A percentile compares a stretch with the other conserved stretches of the same genome.
Conservation (phyloP, 2,329 filamentous ascomycete genomes). For the Ophiosphaerella narmari region DNA sequence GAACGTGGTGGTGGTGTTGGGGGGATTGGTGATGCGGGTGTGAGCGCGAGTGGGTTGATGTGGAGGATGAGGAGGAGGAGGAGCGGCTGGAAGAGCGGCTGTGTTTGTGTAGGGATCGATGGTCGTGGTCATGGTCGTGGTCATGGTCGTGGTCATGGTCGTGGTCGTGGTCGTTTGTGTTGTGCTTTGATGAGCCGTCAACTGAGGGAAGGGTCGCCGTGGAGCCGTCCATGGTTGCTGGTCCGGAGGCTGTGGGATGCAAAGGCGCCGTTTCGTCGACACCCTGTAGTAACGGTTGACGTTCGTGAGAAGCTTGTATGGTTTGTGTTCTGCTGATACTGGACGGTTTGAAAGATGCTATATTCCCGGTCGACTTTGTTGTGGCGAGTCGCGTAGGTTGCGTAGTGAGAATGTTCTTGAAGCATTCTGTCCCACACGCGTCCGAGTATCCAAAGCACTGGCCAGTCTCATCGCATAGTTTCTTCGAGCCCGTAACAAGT, state of each 20-base stretch:
- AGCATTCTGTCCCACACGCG: conserved; percentile 65
- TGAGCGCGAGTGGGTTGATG: conserved; percentile 34
- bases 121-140: conserved; percentile 5
- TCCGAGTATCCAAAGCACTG: conserved; percentile 67
- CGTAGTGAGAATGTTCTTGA: conserved; percentile 54
- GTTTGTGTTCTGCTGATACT: conserved; percentile 31
- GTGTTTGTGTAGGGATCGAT: conserved; percentile 16
- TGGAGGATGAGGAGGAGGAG: conserved; percentile 15
- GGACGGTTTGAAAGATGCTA: conserved; percentile 17
- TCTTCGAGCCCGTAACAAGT: conserved; percentile 52
- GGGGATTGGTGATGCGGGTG: conserved; percentile 38
- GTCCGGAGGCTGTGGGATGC: conserved; percentile 27
- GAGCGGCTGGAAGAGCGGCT: conserved; percentile 14
- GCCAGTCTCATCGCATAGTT: conserved; percentile 60
- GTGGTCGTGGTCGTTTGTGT: conserved; percentile 6
- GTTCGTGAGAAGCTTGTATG: conserved; percentile 29
- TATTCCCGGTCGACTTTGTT: conserved; percentile 23
- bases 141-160: conserved; percentile 7
- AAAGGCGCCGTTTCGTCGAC: conserved; percentile 32
- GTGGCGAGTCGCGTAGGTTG: conserved; percentile 35
- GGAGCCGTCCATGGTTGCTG: conserved; percentile 29
- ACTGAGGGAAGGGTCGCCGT: conserved; percentile 17
- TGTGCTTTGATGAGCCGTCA: conserved; percentile 8
- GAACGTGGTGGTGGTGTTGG: conserved; percentile 92
- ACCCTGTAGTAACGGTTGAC: conserved; percentile 35